Evolutionary conservation across 2,329 filamentous ascomycete genomes (phyloP).

Genomic region (Orbilia brochopaga): DNA sequence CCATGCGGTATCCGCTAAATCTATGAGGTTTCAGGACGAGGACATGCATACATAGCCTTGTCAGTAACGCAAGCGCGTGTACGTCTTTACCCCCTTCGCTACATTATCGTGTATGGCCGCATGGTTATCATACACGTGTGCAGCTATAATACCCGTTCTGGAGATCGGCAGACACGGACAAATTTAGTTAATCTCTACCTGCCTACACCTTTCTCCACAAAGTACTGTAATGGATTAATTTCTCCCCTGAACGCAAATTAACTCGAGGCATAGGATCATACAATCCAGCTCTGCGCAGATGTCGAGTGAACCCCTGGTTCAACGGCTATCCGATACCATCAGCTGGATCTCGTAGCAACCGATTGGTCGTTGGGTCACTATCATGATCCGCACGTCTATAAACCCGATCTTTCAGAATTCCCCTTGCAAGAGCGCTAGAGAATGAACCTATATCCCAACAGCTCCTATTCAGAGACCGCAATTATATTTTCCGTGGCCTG

Average conservation of each 20-base stretch:
- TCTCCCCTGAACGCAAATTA: too few relatives aligned
- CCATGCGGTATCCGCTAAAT: too few relatives aligned
- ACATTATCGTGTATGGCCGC: not conserved
- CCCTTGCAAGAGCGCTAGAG: too few relatives aligned
- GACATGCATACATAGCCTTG: not conserved
- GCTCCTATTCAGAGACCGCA: too few relatives aligned
- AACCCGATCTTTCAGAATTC: too few relatives aligned
- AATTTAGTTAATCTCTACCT: not conserved
- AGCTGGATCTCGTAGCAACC: too few relatives aligned
- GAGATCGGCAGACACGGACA: slow-evolving; percentile 12
- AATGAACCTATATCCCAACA: too few relatives aligned
- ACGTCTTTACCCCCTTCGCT: slow-evolving; percentile 5
- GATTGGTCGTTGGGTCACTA: too few relatives aligned
- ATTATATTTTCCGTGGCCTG: slow-evolving; percentile 22
- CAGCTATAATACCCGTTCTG: not conserved
- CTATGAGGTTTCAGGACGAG: not conserved
- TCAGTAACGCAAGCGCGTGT: not conserved
- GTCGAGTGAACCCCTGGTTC: not conserved
- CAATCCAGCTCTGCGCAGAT: not conserved
- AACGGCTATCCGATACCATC: too few relatives aligned
- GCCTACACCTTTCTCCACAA: slow-evolving; percentile 22
- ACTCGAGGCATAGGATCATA: not conserved
- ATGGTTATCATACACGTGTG: not conserved
- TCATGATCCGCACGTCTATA: too few relatives aligned
- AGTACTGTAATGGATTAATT: not conserved